Evolutionary conservation across 805 yeast genomes (phyloP).

Genomic region (Candida multigemmis): DNA sequence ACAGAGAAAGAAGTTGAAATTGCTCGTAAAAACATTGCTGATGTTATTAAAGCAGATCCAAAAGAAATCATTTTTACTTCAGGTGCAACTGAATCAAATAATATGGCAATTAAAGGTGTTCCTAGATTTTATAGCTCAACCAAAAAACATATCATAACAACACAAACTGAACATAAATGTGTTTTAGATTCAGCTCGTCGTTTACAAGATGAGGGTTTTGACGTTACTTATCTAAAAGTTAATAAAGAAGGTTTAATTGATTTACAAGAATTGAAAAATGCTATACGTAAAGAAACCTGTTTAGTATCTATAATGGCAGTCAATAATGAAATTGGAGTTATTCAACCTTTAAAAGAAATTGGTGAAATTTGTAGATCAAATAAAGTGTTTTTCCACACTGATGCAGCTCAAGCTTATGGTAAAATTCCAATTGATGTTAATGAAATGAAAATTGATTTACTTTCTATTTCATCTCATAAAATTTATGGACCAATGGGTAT

Average conservation of each 20-base stretch:
- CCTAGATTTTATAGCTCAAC: conserved; percentile 86
- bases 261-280: conserved; percentile 66
- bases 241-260: conserved; percentile 69
- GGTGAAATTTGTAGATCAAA: conserved; percentile 78
- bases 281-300: conserved; percentile 86
- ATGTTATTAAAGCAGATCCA: conserved; percentile 84
- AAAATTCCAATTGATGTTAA: conserved; percentile 90
- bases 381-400: conserved; percentile 95
- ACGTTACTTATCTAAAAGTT: conserved; percentile 88
- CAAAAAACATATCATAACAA: conserved; percentile 89
- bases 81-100: conserved; percentile 97
- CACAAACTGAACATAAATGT: conserved; percentile 97
- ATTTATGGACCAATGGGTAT: conserved; percentile 97
- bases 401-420: conserved; percentile 96
- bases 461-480: conserved; percentile 94
- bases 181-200: conserved; percentile 95
- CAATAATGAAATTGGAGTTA: conserved; percentile 95
- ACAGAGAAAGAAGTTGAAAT: conserved; percentile 85
- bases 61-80: conserved; percentile 95
- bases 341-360: conserved; percentile 92
- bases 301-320: conserved; percentile 94
- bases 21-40: conserved; percentile 79
- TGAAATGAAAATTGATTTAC: conserved; percentile 81
- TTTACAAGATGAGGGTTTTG: conserved; percentile 94
- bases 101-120: conserved; percentile 92